Base-by-base conservation (phyloP, 1,284 basidiomycete species). In the Heimioporus punctisporus region DNA sequence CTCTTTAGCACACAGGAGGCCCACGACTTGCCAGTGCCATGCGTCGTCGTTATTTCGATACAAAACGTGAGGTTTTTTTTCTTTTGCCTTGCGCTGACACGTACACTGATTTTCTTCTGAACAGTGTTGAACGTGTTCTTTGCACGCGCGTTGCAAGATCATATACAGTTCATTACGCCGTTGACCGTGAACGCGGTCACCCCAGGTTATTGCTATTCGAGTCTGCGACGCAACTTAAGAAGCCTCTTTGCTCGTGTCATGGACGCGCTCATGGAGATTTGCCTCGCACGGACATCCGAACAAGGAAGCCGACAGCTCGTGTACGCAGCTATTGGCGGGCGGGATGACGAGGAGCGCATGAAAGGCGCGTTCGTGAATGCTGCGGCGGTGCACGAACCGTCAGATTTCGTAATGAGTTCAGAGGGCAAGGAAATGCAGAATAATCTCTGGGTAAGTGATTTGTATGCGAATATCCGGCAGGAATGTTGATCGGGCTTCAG, bases 191-290 rank as follows among this genome's bases (percentile, higher is more conserved):
- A 75, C 25, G 44, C 73, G 17, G 73, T 78, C 39, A 74, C 74
- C 46, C 82, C 81, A 6, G 81, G 82, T 0, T 78, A 71, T 56
- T 84, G 82, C 64, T 52, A 65, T 46, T 80, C 82, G 11, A 66
- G 70, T 15, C 60, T 85, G 6, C 64, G 66, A 4, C 69, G 73
- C 28, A 19, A 40, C 17, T 1, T 58, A 65, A 27, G 25, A 65
- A 34, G 43, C 6, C 41, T 52, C 5, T 1, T 64, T n/a, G 60
- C 14, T 50, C 62, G 10, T 1, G 3, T 55, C 9, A 0, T 40
- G 15, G 61, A 45, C 2, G 6, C 37, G 25, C 4, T 70, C n/a
- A 44, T 54, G 46, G 55, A 64, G 34, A 46, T 4, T 3, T 23
- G 46, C 19, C 27, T 69, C 2, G 66, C 61, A 1, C 41, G 57